A percentile compares a stretch with the other conserved stretches of the same genome.
Evolutionary conservation across 257 asterid genomes (phyloP).

Genomic region (Petrea volubilis): DNA sequence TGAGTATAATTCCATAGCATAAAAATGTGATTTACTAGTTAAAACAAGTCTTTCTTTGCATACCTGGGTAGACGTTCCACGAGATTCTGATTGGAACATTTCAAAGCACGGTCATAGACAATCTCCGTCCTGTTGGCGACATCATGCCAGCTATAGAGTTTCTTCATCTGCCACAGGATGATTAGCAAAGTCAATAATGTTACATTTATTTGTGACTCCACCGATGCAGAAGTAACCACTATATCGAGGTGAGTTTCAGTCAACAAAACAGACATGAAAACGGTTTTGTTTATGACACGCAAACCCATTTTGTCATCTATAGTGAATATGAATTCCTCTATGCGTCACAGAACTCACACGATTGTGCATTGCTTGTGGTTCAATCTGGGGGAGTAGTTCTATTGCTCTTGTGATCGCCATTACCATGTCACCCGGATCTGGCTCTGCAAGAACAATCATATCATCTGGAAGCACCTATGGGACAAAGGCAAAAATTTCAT

Average conservation of each 20-base stretch:
- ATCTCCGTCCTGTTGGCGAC: slow-evolving; percentile 91
- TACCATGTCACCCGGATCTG: slow-evolving; percentile 94
- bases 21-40: neutral
- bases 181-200: slow-evolving; percentile 1
- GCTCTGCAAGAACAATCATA: slow-evolving; percentile 88
- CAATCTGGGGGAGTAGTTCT: slow-evolving; percentile 78
- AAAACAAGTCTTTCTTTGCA: neutral
- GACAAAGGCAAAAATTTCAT: slow-evolving; percentile 23
- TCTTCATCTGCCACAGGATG: slow-evolving; percentile 64
- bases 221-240: neutral
- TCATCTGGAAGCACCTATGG: slow-evolving; percentile 93
- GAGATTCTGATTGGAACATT: slow-evolving; percentile 74
- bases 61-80: slow-evolving; percentile 83
- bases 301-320: neutral
- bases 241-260: neutral
- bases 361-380: slow-evolving; percentile 84
- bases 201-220: neutral
- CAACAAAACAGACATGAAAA: neutral
- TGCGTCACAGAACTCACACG: slow-evolving; percentile 58
- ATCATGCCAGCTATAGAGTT: slow-evolving; percentile 95
- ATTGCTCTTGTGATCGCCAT: slow-evolving; percentile 78
- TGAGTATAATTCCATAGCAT: neutral
- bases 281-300: neutral
- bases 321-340: neutral
- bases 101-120: slow-evolving; percentile 79